Conservation (phyloP, 495 filamentous ascomycete species). For the Neurospora sp. region DNA sequence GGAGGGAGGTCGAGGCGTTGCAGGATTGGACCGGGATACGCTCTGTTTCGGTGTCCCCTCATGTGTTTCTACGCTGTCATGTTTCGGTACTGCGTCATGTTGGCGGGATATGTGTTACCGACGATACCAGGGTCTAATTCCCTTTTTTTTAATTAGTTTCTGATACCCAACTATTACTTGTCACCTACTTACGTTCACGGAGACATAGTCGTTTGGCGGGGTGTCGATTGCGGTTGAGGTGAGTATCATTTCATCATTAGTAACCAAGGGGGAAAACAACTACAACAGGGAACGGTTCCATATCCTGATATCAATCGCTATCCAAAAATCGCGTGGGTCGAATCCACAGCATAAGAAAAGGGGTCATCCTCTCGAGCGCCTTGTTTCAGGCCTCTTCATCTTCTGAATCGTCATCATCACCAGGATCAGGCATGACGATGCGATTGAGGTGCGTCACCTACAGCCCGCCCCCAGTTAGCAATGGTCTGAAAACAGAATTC, state of each 20-base stretch:
- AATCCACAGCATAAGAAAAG: background rate
- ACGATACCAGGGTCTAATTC: constrained; percentile 1
- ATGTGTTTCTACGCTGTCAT: constrained; percentile 1
- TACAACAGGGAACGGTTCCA: background rate
- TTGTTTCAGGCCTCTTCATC: constrained; percentile 13
- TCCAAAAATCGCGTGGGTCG: background rate
- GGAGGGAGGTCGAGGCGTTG: background rate
- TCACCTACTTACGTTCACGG: constrained; percentile 6
- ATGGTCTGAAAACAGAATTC: background rate
- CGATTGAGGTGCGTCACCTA: constrained; percentile 54
- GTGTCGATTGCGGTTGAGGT: background rate
- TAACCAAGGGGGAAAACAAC: background rate
- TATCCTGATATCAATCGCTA: background rate
- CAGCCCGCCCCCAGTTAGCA: background rate
- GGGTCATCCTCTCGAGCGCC: background rate
- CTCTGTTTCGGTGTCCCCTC: background rate
- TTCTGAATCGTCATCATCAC: constrained; percentile 24
- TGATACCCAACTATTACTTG: constrained; percentile 8
- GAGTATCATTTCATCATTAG: background rate
- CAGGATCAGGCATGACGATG: constrained; percentile 55
- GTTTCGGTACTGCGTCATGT: background rate
- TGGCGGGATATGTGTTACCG: constrained; percentile 2
- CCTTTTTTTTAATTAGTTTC: constrained; percentile 6
- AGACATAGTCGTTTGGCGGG: background rate
- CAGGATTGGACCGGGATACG: background rate